These are phyloP conservation scores for Glomus cerebriforme DNA, from an alignment of 192 early-diverging fungal species.

Conservation along the genomic window DNA sequence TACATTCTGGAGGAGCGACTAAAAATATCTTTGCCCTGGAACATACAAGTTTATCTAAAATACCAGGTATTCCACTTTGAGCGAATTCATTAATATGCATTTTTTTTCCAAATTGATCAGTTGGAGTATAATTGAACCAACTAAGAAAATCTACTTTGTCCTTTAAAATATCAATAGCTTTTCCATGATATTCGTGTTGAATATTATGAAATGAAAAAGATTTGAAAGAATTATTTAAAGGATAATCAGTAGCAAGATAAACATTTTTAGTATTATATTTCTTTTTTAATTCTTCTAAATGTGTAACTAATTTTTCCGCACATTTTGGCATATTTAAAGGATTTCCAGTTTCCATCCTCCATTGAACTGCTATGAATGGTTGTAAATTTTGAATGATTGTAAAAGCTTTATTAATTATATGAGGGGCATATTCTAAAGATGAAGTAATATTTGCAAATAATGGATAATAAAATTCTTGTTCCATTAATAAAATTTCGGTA, in stretches of 20 bases:
- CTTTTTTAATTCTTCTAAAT: not conserved
- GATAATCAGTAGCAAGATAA: slow-evolving; percentile 4
- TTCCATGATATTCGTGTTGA: not conserved
- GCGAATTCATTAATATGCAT: not conserved
- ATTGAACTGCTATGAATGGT: not conserved
- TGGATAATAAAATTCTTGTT: too few species aligned
- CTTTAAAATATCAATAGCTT: not conserved
- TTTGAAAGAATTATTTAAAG: not conserved
- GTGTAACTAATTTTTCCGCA: not conserved
- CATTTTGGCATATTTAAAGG: not conserved
- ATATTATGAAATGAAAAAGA: not conserved
- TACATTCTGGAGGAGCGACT: not conserved
- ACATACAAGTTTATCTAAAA: not conserved
- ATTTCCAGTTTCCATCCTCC: not conserved
- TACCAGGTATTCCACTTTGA: not conserved
- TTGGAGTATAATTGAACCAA: not conserved
- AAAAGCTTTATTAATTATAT: not conserved
- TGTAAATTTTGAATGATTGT: not conserved
- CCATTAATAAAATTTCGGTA: too few species aligned
- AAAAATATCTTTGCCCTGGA: not conserved
- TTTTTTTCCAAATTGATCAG: not conserved
- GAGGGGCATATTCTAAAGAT: not conserved
- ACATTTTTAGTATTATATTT: not conserved
- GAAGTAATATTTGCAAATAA: too few species aligned
- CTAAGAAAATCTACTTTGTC: not conserved